Evolutionary conservation across 2,329 filamentous ascomycete species (phyloP).

Genomic region (Colletotrichum siamense): DNA sequence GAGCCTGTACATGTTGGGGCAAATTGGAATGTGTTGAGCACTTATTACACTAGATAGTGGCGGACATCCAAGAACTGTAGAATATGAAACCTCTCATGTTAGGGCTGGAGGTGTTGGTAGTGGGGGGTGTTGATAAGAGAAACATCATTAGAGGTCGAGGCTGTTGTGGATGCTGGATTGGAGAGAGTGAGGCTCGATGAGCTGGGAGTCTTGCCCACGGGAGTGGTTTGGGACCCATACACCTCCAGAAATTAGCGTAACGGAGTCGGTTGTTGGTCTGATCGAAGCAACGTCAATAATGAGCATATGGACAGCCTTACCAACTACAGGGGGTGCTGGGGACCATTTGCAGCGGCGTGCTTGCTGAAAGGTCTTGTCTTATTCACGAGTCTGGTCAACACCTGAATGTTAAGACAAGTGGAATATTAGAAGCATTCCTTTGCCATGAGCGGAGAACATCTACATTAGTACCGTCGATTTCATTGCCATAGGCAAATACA

Average conservation of each 20-base stretch:
- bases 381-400: not conserved
- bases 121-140: not conserved
- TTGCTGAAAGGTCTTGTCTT: not conserved
- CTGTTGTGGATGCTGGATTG: rapidly evolving
- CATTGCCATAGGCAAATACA: rapidly evolving
- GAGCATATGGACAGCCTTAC: not conserved
- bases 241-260: not conserved
- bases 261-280: not conserved
- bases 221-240: not conserved
- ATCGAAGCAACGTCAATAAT: rapidly evolving
- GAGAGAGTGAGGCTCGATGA: not conserved
- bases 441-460: not conserved
- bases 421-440: rapidly evolving
- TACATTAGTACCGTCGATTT: not conserved
- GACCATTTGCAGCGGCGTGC: not conserved
- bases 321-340: not conserved
- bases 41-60: too few relatives aligned
- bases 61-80: not conserved
- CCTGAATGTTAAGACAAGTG: not conserved
- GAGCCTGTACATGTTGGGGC: not conserved
- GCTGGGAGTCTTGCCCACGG: not conserved
- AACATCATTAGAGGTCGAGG: not conserved
- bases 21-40: not conserved
- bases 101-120: not conserved
- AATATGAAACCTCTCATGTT: not conserved